Base-by-base conservation (phyloP, 2,329 filamentous ascomycete genomes). In the Diaporthe sp. region DNA sequence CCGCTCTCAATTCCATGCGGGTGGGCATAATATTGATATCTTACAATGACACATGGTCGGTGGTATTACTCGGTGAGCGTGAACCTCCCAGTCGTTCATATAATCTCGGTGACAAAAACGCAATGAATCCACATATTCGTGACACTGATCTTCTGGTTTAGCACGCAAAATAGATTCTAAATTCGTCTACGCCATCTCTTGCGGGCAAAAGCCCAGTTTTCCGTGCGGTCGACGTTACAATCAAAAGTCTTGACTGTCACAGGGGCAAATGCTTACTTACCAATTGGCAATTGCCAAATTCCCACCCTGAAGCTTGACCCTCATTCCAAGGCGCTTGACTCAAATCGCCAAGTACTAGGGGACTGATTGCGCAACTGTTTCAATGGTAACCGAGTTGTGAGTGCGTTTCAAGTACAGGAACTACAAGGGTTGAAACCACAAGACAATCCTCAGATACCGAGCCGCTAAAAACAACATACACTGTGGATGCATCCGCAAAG, bases 201-300 rank as follows among this genome's bases (percentile, higher is more conserved):
- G 65, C 46, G 65, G 46, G 65, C 49, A 28, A 25, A 37, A 53
- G 49, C 39, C n/a, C n/a, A 68, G 65, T 37, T 28, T 55, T 39
- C 44, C 17, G 65, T 69, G 65, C 31, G 65, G 49, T 42, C 22
- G 25, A 69, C 34, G 65, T 69, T 69, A 15, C 65, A 69, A 55
- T 69, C 17, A 25, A 51, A 68, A 68, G 65, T 68, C 65, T 68
- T 69, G 65, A 10, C 65, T 34, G 65, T 69, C 65, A 69, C 65
- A 69, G 65, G 49, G 34, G n/a, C 12, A 69, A 69, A 55, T 37
- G 65, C 65, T 55, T 69, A 69, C 49, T 53, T 55, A 55, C 65
- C 65, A 69, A 69, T 69, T 55, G 65, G 49, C 65, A 69, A 69
- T 69, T 69, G 65, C 65, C 65, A 69, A 69, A 55, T 55, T 55